Base-by-base conservation (phyloP, 192 early-diverging fungal genomes). In the Podila epicladia region DNA sequence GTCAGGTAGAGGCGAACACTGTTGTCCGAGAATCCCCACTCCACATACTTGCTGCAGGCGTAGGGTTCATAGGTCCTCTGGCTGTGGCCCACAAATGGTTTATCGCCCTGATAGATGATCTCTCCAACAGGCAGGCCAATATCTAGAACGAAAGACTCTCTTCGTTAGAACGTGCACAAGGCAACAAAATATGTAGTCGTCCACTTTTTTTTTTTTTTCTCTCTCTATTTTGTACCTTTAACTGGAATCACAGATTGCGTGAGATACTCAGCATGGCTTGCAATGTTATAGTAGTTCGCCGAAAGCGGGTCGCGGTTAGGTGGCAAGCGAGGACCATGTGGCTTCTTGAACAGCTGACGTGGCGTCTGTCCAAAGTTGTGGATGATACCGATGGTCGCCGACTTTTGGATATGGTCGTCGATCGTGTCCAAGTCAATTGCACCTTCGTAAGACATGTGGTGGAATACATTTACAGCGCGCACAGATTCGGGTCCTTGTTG, bases 321-420 rank as follows among this genome's bases (percentile, higher is more conserved):
- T 9, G 75, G 60, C 7, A 72, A 66, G 65, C 92, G 85, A 26
- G 82, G 63, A 35, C 94, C 93, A 85, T 98, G 97, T 1, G 96
- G 94, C 74, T 88, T 89, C 58, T 88, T 92, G 68, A 98, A 97
- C 64, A 98, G 79, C 73, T 97, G 95, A 13, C 91, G 87, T 15
- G 97, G 96, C 3, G 97, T 98, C 82, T 98, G 97, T 8, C 97
- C 97, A 91, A 98, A 98, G 84, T 98, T 96, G 82, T 98, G 91
- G 69, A 98, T 98, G 71, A 96, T 95, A 65, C 95, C 96, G 62
- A 95, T 95, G 19, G 95, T 95, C 8, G 95, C 93, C 19, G 90
- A 88, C 51, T 95, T 90, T 77, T 98, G 96, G 31, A 98, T 85
- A 4, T 94, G 93, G 75, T 98, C 96, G 38, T 90, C 89, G 38